Percentiles rank a stretch among this genome's conserved stretches.
These are phyloP conservation scores for Fraxinus quadrangulata DNA, from an alignment of 257 asterid species.

Conservation along the genomic window DNA sequence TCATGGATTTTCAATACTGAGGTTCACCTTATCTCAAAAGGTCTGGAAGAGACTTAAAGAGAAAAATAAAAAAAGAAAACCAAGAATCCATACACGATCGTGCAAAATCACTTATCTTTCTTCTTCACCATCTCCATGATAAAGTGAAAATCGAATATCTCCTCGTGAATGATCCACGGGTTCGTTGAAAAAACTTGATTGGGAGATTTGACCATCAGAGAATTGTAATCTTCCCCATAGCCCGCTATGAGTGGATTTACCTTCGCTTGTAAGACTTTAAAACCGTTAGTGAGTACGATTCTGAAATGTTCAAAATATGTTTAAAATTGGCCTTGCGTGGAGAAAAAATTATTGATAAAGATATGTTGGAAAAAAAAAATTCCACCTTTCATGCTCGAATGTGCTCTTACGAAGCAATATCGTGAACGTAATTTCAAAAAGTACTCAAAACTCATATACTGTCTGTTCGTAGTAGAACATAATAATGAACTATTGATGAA, in stretches of 20 bases:
- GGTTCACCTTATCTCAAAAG: no score
- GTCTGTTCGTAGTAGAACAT: neutral
- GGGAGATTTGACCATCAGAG: neutral
- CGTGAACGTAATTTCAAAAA: neutral
- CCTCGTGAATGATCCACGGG: no score
- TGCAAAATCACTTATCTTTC: no score
- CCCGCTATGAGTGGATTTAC: neutral
- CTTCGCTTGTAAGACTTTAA: no score
- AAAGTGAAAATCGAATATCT: neutral
- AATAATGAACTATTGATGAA: no score
- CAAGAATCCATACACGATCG: no score
- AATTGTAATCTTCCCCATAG: neutral
- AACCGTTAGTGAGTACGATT: neutral
- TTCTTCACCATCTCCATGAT: neutral
- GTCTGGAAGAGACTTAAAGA: no score
- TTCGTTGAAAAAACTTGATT: no score
- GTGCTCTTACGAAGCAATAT: neutral
- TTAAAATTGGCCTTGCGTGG: neutral
- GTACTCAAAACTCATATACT: neutral
- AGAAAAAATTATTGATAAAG: neutral
- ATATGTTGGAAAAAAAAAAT: neutral
- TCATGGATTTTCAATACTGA: no score
- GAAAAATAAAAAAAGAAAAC: no score
- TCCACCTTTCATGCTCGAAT: neutral
- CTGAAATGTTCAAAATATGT: no score